Base-by-base conservation (phyloP, 2,329 filamentous ascomycete species). In the Xylariaceae sp. region DNA sequence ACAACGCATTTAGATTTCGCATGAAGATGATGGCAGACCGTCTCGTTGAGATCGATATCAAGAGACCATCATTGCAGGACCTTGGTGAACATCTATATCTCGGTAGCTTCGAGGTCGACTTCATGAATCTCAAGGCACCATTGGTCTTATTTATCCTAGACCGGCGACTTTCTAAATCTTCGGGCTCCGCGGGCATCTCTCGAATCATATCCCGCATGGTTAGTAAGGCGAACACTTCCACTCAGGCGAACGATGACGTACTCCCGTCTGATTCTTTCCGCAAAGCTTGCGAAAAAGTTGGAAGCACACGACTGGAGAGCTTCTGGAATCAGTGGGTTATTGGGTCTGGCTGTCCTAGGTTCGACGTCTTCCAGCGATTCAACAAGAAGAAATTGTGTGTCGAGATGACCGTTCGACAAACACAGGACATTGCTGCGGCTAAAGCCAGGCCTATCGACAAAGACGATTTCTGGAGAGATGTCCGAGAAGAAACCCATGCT, bases 301-400 rank as follows among this genome's bases (percentile, higher is more conserved):
- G 91, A 10, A 91, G 94, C 65, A 88, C 88, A 55, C 89, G 91
- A 23, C 82, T 97, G 0, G 94, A 99, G 58, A 81, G 84, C 1
- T 97, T 99, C 70, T 97, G 95, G 81, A 85, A 87, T 36, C 93
- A 99, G 68, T 99, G 93, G 93, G 84, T 99, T 0, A 83, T 88
- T 59, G 88, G 89, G 9, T 87, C 91, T 13, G 95, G 95, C 0
- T 97, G 92, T 64, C 94, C 95, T 0, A 84, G 86, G 35, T 96
- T 99, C 63, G 81, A 88, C 42, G 89, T 96, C 42, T 89, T 86
- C 32, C 92, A 96, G 61, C 84, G 87, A 15, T 99, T 99, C 75
- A 99, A 99, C 70, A 97, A 97, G 77, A 99, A 99, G 76, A 89
- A 95, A 64, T 80, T 97, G 3, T 92, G 93, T 23, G 91, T 99